These are phyloP conservation scores for Ophiostoma ips DNA, from an alignment of 2,329 filamentous ascomycete species.

Conservation along the genomic window DNA sequence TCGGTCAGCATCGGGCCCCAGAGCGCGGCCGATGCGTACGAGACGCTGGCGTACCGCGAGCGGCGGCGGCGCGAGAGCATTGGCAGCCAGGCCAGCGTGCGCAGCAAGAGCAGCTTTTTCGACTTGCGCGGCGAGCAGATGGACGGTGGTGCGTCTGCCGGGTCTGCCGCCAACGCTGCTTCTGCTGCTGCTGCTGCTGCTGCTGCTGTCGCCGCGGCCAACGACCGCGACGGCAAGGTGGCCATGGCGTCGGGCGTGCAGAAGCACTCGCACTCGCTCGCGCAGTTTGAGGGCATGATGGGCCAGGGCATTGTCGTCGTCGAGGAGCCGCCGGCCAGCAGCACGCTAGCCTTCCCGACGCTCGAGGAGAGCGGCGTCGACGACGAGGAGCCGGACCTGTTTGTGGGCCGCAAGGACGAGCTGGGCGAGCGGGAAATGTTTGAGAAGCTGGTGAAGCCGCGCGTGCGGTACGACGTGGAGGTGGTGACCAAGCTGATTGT, in stretches of 20 bases:
- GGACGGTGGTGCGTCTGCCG: neutral
- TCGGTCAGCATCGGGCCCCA: conserved; percentile 87
- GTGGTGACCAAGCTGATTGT: conserved; percentile 94
- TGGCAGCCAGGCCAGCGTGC: conserved; percentile 33
- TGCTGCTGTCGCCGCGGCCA: conserved; percentile 7
- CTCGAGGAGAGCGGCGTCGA: neutral
- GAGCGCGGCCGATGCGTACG: conserved; percentile 91
- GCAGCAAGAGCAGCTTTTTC: conserved; percentile 28
- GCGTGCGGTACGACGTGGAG: conserved; percentile 95
- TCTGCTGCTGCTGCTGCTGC: no score
- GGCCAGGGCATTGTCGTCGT: conserved; percentile 44
- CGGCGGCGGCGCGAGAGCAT: conserved; percentile 41
- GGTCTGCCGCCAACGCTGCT: neutral
- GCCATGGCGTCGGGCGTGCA: conserved; percentile 32
- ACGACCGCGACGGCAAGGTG: conserved; percentile 24
- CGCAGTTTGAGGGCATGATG: conserved; percentile 61
- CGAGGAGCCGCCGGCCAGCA: conserved; percentile 5
- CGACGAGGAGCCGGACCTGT: conserved; percentile 21
- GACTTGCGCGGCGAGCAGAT: conserved; percentile 25
- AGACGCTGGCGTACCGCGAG: conserved; percentile 84
- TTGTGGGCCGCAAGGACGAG: conserved; percentile 32
- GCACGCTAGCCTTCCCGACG: neutral
- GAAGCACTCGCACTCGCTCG: conserved; percentile 31
- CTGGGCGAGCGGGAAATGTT: conserved; percentile 69
- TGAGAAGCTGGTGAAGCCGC: conserved; percentile 65